phyloP scores from a whole-genome alignment of 1,139 yeast species.

The Sugiyamaella novakii region DNA sequence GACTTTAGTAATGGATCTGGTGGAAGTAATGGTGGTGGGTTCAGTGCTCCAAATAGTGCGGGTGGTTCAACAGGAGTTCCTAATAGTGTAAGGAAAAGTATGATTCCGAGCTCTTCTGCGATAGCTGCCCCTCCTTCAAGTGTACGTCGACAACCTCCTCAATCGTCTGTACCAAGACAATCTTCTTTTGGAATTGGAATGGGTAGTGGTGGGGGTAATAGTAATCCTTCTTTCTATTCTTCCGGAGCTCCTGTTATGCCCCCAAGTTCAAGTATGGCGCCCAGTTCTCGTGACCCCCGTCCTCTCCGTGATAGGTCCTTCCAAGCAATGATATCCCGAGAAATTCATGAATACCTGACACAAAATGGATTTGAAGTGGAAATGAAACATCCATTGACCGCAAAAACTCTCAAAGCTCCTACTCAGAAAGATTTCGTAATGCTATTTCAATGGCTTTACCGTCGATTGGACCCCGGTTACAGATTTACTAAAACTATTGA shows the following conservation, averaged over 20 bases:
- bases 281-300: slow-evolving; percentile 57
- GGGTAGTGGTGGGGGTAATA: slow-evolving; percentile 10
- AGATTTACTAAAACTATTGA: slow-evolving; percentile 69
- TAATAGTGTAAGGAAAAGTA: slow-evolving; percentile 20
- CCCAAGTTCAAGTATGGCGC: slow-evolving; percentile 10
- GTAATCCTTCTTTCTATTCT: slow-evolving; percentile 9
- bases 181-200: slow-evolving; percentile 32
- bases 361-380: slow-evolving; percentile 70
- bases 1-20: slow-evolving; percentile 7
- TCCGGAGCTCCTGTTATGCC: slow-evolving; percentile 17
- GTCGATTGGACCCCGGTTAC: slow-evolving; percentile 77
- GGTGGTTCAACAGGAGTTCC: slow-evolving; percentile 9
- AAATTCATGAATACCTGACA: slow-evolving; percentile 58
- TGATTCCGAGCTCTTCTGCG: slow-evolving; percentile 16
- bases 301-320: slow-evolving; percentile 75
- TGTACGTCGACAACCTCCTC: slow-evolving; percentile 17
- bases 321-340: slow-evolving; percentile 59
- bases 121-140: slow-evolving; percentile 11
- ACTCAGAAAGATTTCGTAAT: slow-evolving; percentile 84
- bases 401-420: slow-evolving; percentile 69
- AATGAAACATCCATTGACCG: slow-evolving; percentile 68
- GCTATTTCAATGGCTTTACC: slow-evolving; percentile 79
- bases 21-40: neutral
- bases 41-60: neutral
- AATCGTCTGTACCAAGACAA: slow-evolving; percentile 20